phyloP scores from a whole-genome alignment of 2,329 filamentous ascomycete species.

The Lecanicillium sp. region DNA sequence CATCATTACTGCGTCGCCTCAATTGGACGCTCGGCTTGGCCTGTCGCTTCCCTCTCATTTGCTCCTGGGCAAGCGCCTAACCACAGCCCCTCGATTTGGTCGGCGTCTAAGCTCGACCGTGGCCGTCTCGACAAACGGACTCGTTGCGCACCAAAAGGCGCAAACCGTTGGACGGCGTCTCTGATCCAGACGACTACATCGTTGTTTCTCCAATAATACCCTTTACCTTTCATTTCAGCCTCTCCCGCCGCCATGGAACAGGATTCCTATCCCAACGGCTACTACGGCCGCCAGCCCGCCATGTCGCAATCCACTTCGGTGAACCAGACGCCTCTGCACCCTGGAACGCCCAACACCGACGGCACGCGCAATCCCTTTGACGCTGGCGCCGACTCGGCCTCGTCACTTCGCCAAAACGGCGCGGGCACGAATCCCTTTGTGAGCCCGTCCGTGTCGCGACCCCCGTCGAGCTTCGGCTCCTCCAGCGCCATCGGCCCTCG shows the following conservation, averaged over 20 bases:
- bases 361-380: slow-evolving; percentile 30
- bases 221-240: background rate
- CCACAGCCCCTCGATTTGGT: no score
- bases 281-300: slow-evolving; percentile 18
- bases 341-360: slow-evolving; percentile 35
- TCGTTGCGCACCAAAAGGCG: no score
- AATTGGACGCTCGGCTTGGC: no score
- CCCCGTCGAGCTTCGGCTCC: slow-evolving; percentile 39
- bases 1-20: no score
- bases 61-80: no score
- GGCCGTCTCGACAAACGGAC: no score
- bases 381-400: slow-evolving; percentile 28
- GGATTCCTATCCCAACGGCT: slow-evolving; percentile 16
- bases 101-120: no score
- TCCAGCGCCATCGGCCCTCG: slow-evolving; percentile 29
- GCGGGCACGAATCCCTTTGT: slow-evolving; percentile 35
- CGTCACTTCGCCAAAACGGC: slow-evolving; percentile 20
- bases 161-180: no score
- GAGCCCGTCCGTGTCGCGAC: slow-evolving; percentile 37
- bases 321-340: slow-evolving; percentile 29
- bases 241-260: slow-evolving; percentile 19
- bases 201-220: no score
- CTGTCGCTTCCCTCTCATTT: no score
- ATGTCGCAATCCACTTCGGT: slow-evolving; percentile 30
- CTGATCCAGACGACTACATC: no score